Conservation (phyloP, 768 basidiomycete genomes). For the Pleurotus pulmonarius region DNA sequence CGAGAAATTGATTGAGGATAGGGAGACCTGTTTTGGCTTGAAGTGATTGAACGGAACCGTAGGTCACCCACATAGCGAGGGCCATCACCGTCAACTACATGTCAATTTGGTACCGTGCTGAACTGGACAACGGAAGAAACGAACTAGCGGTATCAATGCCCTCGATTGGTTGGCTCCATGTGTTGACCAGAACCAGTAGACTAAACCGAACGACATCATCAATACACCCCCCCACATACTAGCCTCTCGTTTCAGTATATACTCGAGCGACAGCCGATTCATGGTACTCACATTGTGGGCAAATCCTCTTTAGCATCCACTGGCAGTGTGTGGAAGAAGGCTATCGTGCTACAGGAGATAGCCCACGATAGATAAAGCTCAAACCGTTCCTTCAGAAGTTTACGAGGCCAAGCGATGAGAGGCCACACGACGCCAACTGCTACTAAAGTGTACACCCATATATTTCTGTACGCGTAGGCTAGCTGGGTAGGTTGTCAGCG, state of each 20-base stretch:
- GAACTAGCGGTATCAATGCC: neutral
- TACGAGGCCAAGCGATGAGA: constrained; percentile 40
- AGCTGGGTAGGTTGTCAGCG: constrained; percentile 30
- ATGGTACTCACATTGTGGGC: constrained; percentile 47
- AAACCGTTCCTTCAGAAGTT: constrained; percentile 20
- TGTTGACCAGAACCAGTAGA: neutral
- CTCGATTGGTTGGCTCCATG: neutral
- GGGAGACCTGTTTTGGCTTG: constrained; percentile 69
- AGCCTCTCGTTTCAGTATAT: neutral
- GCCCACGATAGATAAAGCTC: constrained; percentile 38
- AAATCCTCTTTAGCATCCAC: constrained; percentile 72
- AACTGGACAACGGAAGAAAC: too few species aligned
- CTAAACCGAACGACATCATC: constrained; percentile 34
- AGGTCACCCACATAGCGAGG: constrained; percentile 48
- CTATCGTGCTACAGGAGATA: constrained; percentile 47
- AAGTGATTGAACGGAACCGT: constrained; percentile 54
- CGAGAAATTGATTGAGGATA: constrained; percentile 48
- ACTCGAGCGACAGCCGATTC: neutral
- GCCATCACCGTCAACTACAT: constrained; percentile 42
- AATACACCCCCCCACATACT: constrained; percentile 46
- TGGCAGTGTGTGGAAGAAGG: constrained; percentile 65
- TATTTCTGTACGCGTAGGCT: constrained; percentile 65
- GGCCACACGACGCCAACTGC: constrained; percentile 69
- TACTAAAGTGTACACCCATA: constrained; percentile 67
- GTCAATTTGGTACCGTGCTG: too few species aligned